Percentiles rank a stretch among this genome's conserved stretches.
phyloP scores from a whole-genome alignment of 768 basidiomycete species.

The Rubroboletus satanas region DNA sequence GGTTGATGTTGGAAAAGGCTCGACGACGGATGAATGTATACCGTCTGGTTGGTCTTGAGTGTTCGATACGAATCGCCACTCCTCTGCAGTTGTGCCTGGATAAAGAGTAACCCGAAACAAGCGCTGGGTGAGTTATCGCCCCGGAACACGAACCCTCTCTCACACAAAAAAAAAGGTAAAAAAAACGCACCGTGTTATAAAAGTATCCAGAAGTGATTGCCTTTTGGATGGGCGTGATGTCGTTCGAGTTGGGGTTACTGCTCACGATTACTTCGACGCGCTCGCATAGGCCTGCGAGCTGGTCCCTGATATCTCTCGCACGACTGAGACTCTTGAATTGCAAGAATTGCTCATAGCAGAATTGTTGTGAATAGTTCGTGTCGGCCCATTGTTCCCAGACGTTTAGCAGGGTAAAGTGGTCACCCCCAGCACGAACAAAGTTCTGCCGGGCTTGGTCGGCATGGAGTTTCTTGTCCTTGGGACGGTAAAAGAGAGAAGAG shows the following conservation, averaged over 20 bases:
- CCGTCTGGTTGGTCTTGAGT: constrained; percentile 92
- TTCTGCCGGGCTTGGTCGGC: constrained; percentile 98
- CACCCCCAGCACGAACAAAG: constrained; percentile 92
- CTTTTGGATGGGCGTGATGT: constrained; percentile 92
- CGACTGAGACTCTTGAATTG: constrained; percentile 93
- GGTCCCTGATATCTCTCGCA: constrained; percentile 94
- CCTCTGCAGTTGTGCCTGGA: constrained; percentile 85
- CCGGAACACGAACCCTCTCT: background rate
- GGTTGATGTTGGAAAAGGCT: constrained; percentile 95
- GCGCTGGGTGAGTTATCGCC: background rate
- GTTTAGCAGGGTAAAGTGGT: constrained; percentile 96
- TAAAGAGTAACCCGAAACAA: background rate
- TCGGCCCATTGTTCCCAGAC: constrained; percentile 99
- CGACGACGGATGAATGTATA: constrained; percentile 95
- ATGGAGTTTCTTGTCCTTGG: constrained; percentile 97
- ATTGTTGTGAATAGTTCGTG: constrained; percentile 94
- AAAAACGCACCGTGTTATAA: constrained; percentile 74
- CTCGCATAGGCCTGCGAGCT: constrained; percentile 92
- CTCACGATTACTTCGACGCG: constrained; percentile 91
- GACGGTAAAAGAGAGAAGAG: constrained; percentile 90
- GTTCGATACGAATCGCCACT: constrained; percentile 97
- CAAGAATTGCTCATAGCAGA: constrained; percentile 93
- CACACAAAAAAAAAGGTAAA: too few species aligned
- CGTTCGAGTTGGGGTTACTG: constrained; percentile 87
- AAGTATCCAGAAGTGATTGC: constrained; percentile 94